A percentile compares a stretch with the other conserved stretches of the same genome.
phyloP scores from a whole-genome alignment of 495 filamentous ascomycete species.

The Penicillium verhagenii region DNA sequence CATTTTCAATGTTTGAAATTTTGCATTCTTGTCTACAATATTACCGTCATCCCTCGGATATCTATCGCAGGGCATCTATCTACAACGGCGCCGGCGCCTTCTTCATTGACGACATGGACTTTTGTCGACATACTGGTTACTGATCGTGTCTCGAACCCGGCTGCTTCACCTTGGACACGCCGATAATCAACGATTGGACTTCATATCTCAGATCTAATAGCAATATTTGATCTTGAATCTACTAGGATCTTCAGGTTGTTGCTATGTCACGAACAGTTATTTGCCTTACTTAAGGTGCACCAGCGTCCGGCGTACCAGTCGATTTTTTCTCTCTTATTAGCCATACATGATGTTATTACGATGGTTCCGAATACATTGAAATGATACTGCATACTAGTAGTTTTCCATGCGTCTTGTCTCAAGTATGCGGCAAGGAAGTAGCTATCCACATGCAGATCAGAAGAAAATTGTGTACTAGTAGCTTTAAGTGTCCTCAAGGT shows the following conservation, averaged over 20 bases:
- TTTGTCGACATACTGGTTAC: neutral
- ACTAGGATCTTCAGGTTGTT: neutral
- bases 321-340: neutral
- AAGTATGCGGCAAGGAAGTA: too few relatives aligned
- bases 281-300: neutral
- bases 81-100: conserved; percentile 22
- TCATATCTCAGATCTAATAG: neutral
- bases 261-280: neutral
- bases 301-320: neutral
- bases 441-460: too few relatives aligned
- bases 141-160: neutral
- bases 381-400: too few relatives aligned
- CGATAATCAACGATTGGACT: neutral
- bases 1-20: neutral
- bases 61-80: neutral
- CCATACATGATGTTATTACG: conserved; percentile 6
- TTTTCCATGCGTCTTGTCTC: too few relatives aligned
- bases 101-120: conserved; percentile 12
- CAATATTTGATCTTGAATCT: neutral
- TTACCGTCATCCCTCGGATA: neutral
- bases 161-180: neutral
- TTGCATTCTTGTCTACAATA: neutral
- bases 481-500: too few relatives aligned
- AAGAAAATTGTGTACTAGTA: too few relatives aligned
- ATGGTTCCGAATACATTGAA: conserved; percentile 4